Evolutionary conservation across 176 grass and related monocot genomes (phyloP).

Genomic region (Musa beccarii): DNA sequence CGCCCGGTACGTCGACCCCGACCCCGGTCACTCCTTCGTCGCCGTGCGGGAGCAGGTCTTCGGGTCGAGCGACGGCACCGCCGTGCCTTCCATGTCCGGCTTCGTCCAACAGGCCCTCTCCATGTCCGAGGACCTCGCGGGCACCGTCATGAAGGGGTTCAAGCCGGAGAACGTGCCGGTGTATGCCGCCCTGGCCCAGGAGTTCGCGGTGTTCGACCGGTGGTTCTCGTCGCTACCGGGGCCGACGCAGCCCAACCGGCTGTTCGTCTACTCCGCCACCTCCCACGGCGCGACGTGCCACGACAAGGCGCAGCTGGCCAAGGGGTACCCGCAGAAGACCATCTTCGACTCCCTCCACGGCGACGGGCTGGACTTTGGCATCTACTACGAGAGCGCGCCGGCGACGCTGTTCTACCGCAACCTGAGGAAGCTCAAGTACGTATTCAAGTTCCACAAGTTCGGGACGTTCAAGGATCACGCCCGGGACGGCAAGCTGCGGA

Average conservation of each 20-base stretch:
- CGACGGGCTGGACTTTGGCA: not conserved
- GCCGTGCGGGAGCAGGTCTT: slow-evolving; percentile 6
- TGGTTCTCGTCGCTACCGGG: slow-evolving; percentile 16
- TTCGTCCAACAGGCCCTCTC: slow-evolving; percentile 8
- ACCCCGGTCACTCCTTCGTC: slow-evolving; percentile 10
- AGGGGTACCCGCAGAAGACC: slow-evolving; percentile 9
- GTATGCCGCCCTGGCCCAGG: not conserved
- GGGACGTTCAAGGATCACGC: slow-evolving; percentile 6
- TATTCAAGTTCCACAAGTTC: slow-evolving; percentile 1
- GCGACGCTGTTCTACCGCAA: slow-evolving; percentile 8
- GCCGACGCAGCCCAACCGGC: slow-evolving; percentile 16
- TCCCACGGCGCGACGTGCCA: slow-evolving; percentile 3
- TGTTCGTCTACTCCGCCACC: slow-evolving; percentile 22
- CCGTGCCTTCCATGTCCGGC: slow-evolving; percentile 9
- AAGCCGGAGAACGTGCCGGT: not conserved
- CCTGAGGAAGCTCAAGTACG: slow-evolving; percentile 13
- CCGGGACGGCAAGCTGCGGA: not conserved
- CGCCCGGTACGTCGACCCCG: slow-evolving; percentile 7
- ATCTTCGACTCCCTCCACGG: slow-evolving; percentile 14
- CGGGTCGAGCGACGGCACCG: not conserved
- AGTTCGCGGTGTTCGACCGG: slow-evolving; percentile 17
- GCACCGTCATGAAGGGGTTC: slow-evolving; percentile 11
- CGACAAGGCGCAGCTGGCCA: not conserved
- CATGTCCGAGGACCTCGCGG: not conserved
- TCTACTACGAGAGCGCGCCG: slow-evolving; percentile 12